Conservation (phyloP, 2,329 filamentous ascomycete species). For the Knoxdaviesia proteae region DNA sequence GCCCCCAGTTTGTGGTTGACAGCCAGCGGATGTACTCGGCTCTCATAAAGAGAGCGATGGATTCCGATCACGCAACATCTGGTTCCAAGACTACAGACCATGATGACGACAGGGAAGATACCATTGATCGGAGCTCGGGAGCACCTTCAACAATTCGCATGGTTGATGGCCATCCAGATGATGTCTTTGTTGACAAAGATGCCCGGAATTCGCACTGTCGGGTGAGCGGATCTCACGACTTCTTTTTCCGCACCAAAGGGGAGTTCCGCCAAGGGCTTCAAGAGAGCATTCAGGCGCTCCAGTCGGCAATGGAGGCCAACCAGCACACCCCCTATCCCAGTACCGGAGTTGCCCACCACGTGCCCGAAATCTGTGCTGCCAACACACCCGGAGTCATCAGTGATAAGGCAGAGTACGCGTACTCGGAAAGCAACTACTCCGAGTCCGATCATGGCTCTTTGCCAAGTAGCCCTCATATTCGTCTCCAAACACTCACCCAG, state of each 20-base stretch:
- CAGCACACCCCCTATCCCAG: not conserved
- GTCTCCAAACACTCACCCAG: no score
- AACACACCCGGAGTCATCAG: no score
- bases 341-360: not conserved
- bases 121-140: not conserved
- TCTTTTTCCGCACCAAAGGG: not conserved
- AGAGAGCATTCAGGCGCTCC: not conserved
- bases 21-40: slow-evolving; percentile 42
- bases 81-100: slow-evolving; percentile 3
- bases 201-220: not conserved
- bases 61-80: slow-evolving; percentile 10
- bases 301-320: not conserved
- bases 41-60: slow-evolving; percentile 33
- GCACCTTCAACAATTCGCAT: slow-evolving; percentile 9
- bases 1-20: slow-evolving; percentile 16
- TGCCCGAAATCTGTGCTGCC: no score
- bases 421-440: no score
- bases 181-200: not conserved
- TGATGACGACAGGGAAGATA: slow-evolving; percentile 3
- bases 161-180: slow-evolving; percentile 6
- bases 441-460: no score
- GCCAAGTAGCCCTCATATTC: no score
- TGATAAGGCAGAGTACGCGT: no score
- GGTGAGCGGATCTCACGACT: not conserved
- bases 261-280: not conserved